A percentile compares a stretch with the other conserved stretches of the same genome.
Evolutionary conservation across 345 rosid genomes (phyloP).

Genomic region (Salix koriyanagi): DNA sequence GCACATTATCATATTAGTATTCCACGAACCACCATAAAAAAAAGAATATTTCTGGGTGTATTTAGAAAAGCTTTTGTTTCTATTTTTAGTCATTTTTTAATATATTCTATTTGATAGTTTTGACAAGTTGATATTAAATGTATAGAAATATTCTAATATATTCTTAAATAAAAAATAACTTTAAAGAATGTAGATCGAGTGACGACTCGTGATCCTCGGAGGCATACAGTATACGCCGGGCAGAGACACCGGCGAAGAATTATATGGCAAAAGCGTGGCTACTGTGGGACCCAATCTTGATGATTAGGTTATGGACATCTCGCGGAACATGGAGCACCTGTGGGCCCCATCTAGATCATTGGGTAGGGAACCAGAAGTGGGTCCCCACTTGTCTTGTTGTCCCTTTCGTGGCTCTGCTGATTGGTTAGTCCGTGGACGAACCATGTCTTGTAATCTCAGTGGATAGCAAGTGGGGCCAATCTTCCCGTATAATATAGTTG

Average conservation of each 20-base stretch:
- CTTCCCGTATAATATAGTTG: not conserved
- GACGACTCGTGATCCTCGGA: not conserved
- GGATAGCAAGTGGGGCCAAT: constrained; percentile 27
- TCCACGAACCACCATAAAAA: too few relatives aligned
- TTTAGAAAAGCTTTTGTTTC: too few relatives aligned
- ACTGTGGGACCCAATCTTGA: constrained; percentile 1
- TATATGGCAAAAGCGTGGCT: constrained; percentile 17
- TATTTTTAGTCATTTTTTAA: too few relatives aligned
- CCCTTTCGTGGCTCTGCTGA: constrained; percentile 23
- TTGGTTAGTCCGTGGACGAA: constrained; percentile 13
- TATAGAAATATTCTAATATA: too few relatives aligned
- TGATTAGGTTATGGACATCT: constrained; percentile 28
- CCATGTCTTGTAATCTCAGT: constrained; percentile 25
- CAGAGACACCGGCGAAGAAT: not conserved
- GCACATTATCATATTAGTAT: too few relatives aligned
- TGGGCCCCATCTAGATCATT: constrained; percentile 46
- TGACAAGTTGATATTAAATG: too few relatives aligned
- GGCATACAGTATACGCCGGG: not conserved
- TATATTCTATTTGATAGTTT: too few relatives aligned
- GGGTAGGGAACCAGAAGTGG: constrained; percentile 49
- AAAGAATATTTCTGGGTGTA: too few relatives aligned
- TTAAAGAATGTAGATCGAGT: not conserved
- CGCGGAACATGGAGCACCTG: constrained; percentile 24
- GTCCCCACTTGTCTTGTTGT: constrained; percentile 46
- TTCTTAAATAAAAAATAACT: too few relatives aligned